Base-by-base conservation (phyloP, 768 basidiomycete genomes). In the Russula olivacea region DNA sequence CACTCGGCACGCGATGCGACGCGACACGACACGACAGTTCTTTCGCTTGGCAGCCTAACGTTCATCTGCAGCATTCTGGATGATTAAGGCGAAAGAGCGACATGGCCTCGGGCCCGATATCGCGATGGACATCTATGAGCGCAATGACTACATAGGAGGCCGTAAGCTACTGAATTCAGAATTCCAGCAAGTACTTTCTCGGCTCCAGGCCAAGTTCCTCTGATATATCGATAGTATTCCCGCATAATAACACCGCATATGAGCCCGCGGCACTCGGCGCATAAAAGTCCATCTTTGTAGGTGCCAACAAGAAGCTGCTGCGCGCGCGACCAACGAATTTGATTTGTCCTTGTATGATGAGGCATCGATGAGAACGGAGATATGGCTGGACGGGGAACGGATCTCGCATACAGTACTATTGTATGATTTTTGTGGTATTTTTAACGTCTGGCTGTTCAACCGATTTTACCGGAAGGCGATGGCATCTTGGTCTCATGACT, bases 291-390 rank as follows among this genome's bases (percentile, higher is more conserved):
- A 87, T 95, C 60, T 97, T 95, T 70, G 87, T 95, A 14, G 68
- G 80, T 59, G 81, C 78, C 5, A 93, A 97, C 76, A 85, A 77
- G 71, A 86, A 87, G 71, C 58, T 88, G 58, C 76, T 78, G 77
- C 83, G 91, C 59, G 91, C 59, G 95, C 94, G 2, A 81, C 85
- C 0, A 79, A 88, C 41, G 91, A 91, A 58, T 94, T 93, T 73
- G 86, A 87, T 65, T 78, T 95, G 23, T 83, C 81, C 3, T 77
- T 80, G 56, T 71, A 69, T 34, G n/a, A n/a, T n/a, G n/a, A n/a
- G n/a, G n/a, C n/a, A n/a, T n/a, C n/a, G n/a, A n/a, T n/a, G n/a
- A n/a, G n/a, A n/a, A 80, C 28, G 81, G 81, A 38, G 78, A 79
- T 51, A 78, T 83, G 50, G 88, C 86, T 95, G 91, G 92, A 98